Evolutionary conservation across 345 rosid species (phyloP).

Genomic region (Dipteronia sinensis): DNA sequence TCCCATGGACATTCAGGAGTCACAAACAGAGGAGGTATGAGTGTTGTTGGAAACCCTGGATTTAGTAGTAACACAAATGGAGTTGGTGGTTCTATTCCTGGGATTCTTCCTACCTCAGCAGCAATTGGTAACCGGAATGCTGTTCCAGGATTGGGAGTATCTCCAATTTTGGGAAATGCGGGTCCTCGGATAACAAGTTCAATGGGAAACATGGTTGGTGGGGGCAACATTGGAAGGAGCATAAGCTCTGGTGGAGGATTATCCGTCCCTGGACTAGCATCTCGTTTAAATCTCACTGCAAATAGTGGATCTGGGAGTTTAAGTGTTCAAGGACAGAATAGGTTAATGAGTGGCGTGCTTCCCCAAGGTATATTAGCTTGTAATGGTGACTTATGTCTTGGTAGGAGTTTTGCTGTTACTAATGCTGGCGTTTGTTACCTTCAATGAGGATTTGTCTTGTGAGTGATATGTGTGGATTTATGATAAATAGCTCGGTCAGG

Average conservation of each 20-base stretch:
- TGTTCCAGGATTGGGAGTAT: slow-evolving; percentile 86
- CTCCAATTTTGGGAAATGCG: slow-evolving; percentile 87
- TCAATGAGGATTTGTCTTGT: background rate
- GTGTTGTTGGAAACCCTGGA: slow-evolving; percentile 88
- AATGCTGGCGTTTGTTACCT: background rate
- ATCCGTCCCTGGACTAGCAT: slow-evolving; percentile 84
- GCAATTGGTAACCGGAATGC: slow-evolving; percentile 79
- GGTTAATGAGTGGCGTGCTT: slow-evolving; percentile 78
- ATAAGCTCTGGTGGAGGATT: slow-evolving; percentile 86
- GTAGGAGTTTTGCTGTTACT: background rate
- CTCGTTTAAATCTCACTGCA: slow-evolving; percentile 70
- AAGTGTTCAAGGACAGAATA: slow-evolving; percentile 85
- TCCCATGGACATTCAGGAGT: slow-evolving; percentile 94
- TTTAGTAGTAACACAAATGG: slow-evolving; percentile 85
- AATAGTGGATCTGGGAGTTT: slow-evolving; percentile 88
- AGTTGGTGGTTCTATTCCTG: slow-evolving; percentile 90
- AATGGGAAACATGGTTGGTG: slow-evolving; percentile 93
- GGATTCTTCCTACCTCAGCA: slow-evolving; percentile 89
- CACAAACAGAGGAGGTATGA: slow-evolving; percentile 83
- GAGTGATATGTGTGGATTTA: background rate
- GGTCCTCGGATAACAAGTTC: slow-evolving; percentile 86
- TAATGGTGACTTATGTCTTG: slow-evolving; percentile 4
- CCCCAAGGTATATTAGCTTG: slow-evolving; percentile 70
- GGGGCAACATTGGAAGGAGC: slow-evolving; percentile 84
- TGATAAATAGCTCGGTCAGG: background rate